A percentile compares a stretch with the other conserved stretches of the same genome.
phyloP scores from a whole-genome alignment of 75 land plant genomes.

The Adiantum capillusveneris region DNA sequence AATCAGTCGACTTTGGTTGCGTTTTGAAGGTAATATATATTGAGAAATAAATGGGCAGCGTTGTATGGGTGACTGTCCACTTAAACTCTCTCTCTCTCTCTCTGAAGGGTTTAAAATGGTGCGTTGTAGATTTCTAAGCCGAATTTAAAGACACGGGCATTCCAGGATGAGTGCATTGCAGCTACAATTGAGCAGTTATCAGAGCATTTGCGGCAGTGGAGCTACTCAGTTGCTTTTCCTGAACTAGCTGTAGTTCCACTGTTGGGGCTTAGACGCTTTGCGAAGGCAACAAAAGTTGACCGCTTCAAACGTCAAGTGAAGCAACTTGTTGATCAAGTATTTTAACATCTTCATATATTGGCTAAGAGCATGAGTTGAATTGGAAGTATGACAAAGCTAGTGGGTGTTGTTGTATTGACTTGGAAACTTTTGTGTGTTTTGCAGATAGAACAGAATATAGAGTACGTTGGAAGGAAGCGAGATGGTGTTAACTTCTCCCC shows the following conservation, averaged over 20 bases:
- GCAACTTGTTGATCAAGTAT: constrained; percentile 77
- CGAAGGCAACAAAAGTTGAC: constrained; percentile 74
- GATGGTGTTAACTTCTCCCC: constrained; percentile 54
- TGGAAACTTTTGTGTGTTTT: not conserved
- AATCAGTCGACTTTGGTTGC: constrained; percentile 57
- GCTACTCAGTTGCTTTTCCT: constrained; percentile 86
- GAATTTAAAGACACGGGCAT: constrained; percentile 74
- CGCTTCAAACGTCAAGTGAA: constrained; percentile 73
- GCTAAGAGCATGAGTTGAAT: no score
- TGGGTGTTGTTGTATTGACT: not conserved
- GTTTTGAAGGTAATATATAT: constrained; percentile 53
- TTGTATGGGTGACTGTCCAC: no score
- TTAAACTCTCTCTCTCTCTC: no score
- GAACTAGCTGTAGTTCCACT: constrained; percentile 82
- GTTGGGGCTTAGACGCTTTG: constrained; percentile 57
- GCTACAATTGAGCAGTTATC: constrained; percentile 76
- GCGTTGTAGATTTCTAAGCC: constrained; percentile 56
- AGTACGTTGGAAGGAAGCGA: constrained; percentile 56
- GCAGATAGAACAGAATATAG: constrained; percentile 66
- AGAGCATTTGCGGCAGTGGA: constrained; percentile 89
- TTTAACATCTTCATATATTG: not conserved
- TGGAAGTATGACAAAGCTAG: no score
- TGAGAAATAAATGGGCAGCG: no score
- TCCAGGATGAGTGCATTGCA: constrained; percentile 87
- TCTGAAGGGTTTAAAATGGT: no score